These are phyloP conservation scores for Pseudocercospora ulei DNA, from an alignment of 2,329 filamentous ascomycete genomes.

Conservation along the genomic window DNA sequence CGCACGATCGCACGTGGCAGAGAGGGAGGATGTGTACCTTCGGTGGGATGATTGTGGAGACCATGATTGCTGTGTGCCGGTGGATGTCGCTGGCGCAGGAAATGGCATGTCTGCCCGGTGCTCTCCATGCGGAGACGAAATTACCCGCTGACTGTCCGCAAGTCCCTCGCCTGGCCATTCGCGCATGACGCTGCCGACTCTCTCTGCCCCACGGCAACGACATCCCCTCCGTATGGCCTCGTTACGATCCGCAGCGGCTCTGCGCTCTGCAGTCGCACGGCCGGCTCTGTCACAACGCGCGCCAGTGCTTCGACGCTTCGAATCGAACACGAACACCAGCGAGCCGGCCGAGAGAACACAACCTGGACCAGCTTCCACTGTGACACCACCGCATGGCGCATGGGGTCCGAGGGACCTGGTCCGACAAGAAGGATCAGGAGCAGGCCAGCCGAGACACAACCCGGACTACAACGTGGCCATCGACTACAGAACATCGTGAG, in stretches of 20 bases:
- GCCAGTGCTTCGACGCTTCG: slow-evolving; percentile 22
- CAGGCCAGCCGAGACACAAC: slow-evolving; percentile 53
- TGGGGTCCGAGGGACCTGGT: slow-evolving; percentile 38
- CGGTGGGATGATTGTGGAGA: slow-evolving; percentile 93
- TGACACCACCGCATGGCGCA: slow-evolving; percentile 14
- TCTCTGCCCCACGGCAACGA: background rate
- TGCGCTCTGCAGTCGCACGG: slow-evolving; percentile 34
- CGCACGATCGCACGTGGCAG: too few relatives aligned
- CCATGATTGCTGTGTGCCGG: slow-evolving; percentile 31
- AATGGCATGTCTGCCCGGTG: slow-evolving; percentile 14
- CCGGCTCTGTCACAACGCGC: slow-evolving; percentile 24
- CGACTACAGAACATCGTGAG: slow-evolving; percentile 87
- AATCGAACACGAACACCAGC: slow-evolving; percentile 17
- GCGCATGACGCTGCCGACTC: too few relatives aligned
- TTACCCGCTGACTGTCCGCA: too few relatives aligned
- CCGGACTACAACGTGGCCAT: slow-evolving; percentile 72
- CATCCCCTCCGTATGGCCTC: slow-evolving; percentile 21
- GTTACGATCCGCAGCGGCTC: slow-evolving; percentile 34
- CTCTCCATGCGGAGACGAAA: slow-evolving; percentile 7
- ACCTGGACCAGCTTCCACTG: slow-evolving; percentile 13
- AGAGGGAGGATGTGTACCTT: slow-evolving; percentile 59
- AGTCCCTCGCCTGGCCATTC: too few relatives aligned
- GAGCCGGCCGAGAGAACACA: slow-evolving; percentile 14
- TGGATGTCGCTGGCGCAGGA: slow-evolving; percentile 17
- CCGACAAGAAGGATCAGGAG: slow-evolving; percentile 42